Evolutionary conservation across 108 stramenopile genomes (phyloP).

Genomic region (Pseudonitzschia multiseries): DNA sequence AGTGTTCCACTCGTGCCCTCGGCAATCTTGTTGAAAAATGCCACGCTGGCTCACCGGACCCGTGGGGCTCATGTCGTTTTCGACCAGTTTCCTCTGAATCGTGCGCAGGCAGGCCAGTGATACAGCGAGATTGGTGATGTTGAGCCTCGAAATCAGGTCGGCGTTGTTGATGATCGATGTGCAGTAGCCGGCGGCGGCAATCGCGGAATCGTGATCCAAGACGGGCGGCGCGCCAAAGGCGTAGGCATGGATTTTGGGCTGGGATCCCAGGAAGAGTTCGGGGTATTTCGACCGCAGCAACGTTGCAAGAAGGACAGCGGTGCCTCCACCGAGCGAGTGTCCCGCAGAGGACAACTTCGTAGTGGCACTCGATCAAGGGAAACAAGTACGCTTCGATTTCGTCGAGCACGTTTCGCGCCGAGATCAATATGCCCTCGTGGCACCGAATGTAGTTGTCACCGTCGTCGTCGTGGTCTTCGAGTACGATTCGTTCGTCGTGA

Average conservation of each 20-base stretch:
- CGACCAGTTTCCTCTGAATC: conserved; percentile 41
- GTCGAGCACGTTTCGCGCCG: conserved; percentile 35
- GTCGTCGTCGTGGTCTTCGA: conserved; percentile 34
- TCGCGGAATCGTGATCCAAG: conserved; percentile 56
- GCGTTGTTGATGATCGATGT: conserved; percentile 68
- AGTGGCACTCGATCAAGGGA: conserved; percentile 28
- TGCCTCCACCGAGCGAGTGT: conserved; percentile 64
- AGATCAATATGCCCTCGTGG: conserved; percentile 46
- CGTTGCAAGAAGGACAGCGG: conserved; percentile 50
- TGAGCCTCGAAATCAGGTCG: conserved; percentile 66
- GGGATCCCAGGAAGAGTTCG: conserved; percentile 21
- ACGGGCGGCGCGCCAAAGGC: conserved; percentile 76
- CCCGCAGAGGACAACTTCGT: conserved; percentile 52
- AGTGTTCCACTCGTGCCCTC: conserved; percentile 42
- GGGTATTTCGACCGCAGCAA: conserved; percentile 60
- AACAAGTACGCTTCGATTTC: conserved; percentile 11
- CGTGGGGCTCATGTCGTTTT: conserved; percentile 46
- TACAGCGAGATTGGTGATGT: conserved; percentile 60
- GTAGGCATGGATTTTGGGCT: conserved; percentile 51
- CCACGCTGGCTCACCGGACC: conserved; percentile 33
- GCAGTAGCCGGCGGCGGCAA: conserved; percentile 55
- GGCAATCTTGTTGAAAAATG: conserved; percentile 51
- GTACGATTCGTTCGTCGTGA: conserved; percentile 27
- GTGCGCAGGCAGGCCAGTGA: conserved; percentile 54
- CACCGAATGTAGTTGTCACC: conserved; percentile 40